phyloP scores from a whole-genome alignment of 2,329 filamentous ascomycete genomes.

The Lecanicillium sp. region DNA sequence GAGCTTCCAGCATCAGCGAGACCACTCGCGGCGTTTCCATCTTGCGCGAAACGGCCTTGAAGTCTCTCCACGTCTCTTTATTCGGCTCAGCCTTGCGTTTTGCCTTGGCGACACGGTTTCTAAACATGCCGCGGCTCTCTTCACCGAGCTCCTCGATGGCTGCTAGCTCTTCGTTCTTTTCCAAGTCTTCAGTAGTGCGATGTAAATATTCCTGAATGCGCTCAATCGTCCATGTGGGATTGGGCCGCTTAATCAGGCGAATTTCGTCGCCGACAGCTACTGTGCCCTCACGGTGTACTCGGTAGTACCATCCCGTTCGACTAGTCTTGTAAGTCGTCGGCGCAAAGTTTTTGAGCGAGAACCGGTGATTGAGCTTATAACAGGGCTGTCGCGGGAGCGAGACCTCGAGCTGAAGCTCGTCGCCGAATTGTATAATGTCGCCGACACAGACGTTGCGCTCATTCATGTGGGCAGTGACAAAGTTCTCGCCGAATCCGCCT shows the following conservation, averaged over 20 bases:
- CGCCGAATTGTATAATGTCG: slow-evolving; percentile 46
- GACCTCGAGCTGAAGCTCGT: slow-evolving; percentile 46
- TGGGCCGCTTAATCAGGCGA: slow-evolving; percentile 41
- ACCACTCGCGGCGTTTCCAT: slow-evolving; percentile 41
- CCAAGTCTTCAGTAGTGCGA: slow-evolving; percentile 39
- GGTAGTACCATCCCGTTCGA: slow-evolving; percentile 59
- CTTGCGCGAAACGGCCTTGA: slow-evolving; percentile 39
- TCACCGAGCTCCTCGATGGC: slow-evolving; percentile 40
- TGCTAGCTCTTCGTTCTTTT: slow-evolving; percentile 44
- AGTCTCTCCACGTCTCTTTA: slow-evolving; percentile 33
- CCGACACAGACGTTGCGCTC: slow-evolving; percentile 60
- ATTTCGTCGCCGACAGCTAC: slow-evolving; percentile 50
- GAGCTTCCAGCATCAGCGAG: slow-evolving; percentile 43
- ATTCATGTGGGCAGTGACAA: slow-evolving; percentile 49
- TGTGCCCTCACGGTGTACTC: slow-evolving; percentile 46
- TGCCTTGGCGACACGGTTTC: slow-evolving; percentile 40
- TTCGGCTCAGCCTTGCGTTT: slow-evolving; percentile 19
- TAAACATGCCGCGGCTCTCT: slow-evolving; percentile 40
- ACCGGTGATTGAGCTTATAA: slow-evolving; percentile 62
- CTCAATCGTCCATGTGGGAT: slow-evolving; percentile 55
- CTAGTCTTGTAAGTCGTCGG: slow-evolving; percentile 45
- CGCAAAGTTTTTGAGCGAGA: slow-evolving; percentile 54
- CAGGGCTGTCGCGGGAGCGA: slow-evolving; percentile 56
- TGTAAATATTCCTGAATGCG: slow-evolving; percentile 55
- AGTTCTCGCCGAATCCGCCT: slow-evolving; percentile 58